Percentiles rank a stretch among this genome's conserved stretches.
Evolutionary conservation across 257 asterid species (phyloP).

Genomic region (Nicotiana paniculata): DNA sequence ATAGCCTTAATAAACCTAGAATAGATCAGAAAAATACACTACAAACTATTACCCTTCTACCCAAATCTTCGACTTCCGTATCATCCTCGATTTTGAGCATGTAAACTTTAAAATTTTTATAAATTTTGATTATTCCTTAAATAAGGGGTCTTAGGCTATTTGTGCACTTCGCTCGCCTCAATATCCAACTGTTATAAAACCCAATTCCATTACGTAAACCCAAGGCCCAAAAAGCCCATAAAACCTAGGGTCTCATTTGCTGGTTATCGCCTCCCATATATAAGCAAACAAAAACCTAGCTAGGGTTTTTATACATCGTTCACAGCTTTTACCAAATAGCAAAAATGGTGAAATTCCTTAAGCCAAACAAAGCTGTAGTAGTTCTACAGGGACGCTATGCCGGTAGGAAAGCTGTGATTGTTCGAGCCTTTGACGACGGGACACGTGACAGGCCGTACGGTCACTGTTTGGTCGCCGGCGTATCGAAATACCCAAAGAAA

Average conservation of each 20-base stretch:
- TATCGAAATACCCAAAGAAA: slow-evolving; percentile 31
- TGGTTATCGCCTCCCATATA: neutral
- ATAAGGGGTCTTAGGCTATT: too few relatives aligned
- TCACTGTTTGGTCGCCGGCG: slow-evolving; percentile 32
- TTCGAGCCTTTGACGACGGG: slow-evolving; percentile 32
- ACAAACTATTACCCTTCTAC: too few relatives aligned
- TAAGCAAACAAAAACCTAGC: neutral
- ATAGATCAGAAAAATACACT: too few relatives aligned
- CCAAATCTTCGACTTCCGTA: too few relatives aligned
- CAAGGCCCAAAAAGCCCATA: neutral
- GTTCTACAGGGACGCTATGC: slow-evolving; percentile 32
- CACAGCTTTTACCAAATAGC: too few relatives aligned
- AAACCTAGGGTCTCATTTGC: neutral
- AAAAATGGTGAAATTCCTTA: slow-evolving; percentile 30
- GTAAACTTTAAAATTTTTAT: too few relatives aligned
- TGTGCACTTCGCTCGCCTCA: too few relatives aligned
- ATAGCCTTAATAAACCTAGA: too few relatives aligned
- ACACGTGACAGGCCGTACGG: slow-evolving; percentile 41
- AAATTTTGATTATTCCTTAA: too few relatives aligned
- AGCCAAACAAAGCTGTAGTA: slow-evolving; percentile 31
- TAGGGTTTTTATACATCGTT: neutral
- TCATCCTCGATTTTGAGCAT: too few relatives aligned
- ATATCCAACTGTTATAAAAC: neutral
- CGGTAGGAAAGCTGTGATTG: slow-evolving; percentile 32
- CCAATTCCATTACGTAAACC: neutral